Base-by-base conservation (phyloP, 1,139 yeast species). In the Saccharomyces pastorianus region DNA sequence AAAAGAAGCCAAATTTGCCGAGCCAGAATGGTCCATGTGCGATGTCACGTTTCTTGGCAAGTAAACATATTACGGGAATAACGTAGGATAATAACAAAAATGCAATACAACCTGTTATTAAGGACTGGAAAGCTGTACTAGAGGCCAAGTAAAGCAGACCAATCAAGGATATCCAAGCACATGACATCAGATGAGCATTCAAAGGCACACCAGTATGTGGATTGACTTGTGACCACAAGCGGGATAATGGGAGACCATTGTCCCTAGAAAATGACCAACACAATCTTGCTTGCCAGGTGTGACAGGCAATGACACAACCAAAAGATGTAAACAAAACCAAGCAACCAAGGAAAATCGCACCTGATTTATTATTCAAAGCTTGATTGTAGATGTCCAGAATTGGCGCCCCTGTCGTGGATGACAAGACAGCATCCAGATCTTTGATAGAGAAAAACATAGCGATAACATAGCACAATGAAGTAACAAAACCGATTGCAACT, bases 191-290 rank as follows among this genome's bases (percentile, higher is more conserved):
- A 61, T 80, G 83, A 2, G 83, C 83, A 58, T 78, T 76, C 50
- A 79, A 65, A 44, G 84, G 84, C 17, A 79, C 75, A 34, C 78
- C 79, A 20, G 76, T 68, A 52, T 66, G 72, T 41, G 74, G 70
- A 64, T 78, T 74, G 46, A 80, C 75, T 61, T 70, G 68, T 9
- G 79, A 67, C 80, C 81, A 78, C 54, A 70, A 71, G 53, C 69
- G 71, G 17, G 83, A 75, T 46, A 75, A 80, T 32, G 80, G 80
- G 53, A 80, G 67, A 56, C 82, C 83, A 44, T 76, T 73, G 71
- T 85, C 91, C 69, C 91, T 80, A 14, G 89, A 77, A 67, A 85
- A 86, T 7, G 90, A 83, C 91, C 91, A 85, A 63, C 87, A 80
- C 61, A 84, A 72, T 67, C 89, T 76, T 48, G 88, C 84, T 71